A percentile compares a stretch with the other conserved stretches of the same genome.
Evolutionary conservation across 371 early-diverging fungal species (phyloP).

Genomic region (Mucor indicus): DNA sequence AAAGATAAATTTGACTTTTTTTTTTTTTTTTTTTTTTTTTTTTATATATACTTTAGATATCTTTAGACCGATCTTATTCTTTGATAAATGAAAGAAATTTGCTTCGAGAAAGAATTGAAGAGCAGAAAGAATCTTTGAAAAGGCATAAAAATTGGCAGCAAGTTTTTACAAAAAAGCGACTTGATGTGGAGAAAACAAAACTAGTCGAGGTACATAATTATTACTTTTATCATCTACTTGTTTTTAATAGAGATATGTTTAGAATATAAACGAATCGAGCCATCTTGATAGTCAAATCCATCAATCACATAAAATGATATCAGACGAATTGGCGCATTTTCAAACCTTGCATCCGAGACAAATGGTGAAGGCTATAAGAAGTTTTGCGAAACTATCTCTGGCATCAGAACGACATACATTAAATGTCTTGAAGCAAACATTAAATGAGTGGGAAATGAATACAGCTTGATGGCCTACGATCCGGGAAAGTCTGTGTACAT

Average conservation of each 20-base stretch:
- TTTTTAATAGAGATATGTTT: neutral
- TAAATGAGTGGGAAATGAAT: conserved; percentile 10
- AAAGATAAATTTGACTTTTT: neutral
- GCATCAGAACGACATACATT: conserved; percentile 18
- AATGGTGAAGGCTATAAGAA: conserved; percentile 15
- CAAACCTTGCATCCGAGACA: conserved; percentile 31
- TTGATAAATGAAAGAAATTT: conserved; percentile 21
- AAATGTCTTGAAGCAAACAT: conserved; percentile 6
- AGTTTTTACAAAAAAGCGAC: conserved; percentile 27
- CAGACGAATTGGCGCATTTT: conserved; percentile 47
- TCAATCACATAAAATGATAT: conserved; percentile 41
- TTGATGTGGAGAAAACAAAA: conserved; percentile 27
- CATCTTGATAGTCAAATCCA: conserved; percentile 33
- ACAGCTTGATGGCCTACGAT: too few relatives aligned
- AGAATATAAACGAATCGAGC: conserved; percentile 36
- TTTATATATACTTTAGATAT: conserved; percentile 21
- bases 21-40: neutral
- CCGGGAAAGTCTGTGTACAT: too few relatives aligned
- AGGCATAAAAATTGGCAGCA: conserved; percentile 32
- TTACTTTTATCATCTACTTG: too few relatives aligned
- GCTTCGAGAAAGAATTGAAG: conserved; percentile 22
- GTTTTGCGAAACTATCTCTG: conserved; percentile 9
- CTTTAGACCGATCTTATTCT: conserved; percentile 30
- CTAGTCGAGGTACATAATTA: conserved; percentile 28
- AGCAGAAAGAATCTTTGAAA: conserved; percentile 30